Base-by-base conservation (phyloP, 1,139 yeast species). In the Yarrowia galli region DNA sequence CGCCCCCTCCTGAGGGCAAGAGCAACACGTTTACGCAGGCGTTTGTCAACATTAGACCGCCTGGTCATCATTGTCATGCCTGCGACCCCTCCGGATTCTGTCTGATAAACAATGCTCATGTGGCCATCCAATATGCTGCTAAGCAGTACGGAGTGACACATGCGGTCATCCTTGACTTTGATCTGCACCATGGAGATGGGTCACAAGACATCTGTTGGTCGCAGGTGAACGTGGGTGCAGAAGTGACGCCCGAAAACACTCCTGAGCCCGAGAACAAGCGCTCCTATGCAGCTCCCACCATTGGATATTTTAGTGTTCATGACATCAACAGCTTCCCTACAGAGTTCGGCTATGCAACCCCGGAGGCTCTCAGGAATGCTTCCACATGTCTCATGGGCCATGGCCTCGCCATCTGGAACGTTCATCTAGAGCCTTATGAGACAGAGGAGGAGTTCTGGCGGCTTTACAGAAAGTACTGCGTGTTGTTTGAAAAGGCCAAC, bases 141-240 rank as follows among this genome's bases (percentile, higher is more conserved):
- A 85, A 82, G 67, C 78, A 80, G 16, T 85, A 89, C 73, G 87
- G 83, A 2, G 87, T 91, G 2, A 88, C 95, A 0, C 97, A 91
- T 77, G 92, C 92, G 20, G 95, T 89, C 0, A 89, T 91, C 35
- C 79, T 91, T 45, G 97, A 91, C 76, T 89, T 91, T 71, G 97
- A 91, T 77, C 81, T 91, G 66, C 97, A 91, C 75, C 97, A 91
- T 74, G 97, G 97, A n/a, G 97, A 91, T 77, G 97, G 97, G 6
- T 85, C 91, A 7, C 97, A 91, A 74, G 97, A 91, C 76, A 89
- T 91, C 35, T 88, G 96, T 72, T 91, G 95, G 93, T 89, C 88
- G 73, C 81, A 90, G 71, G 90, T 91, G 0, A 91, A 38, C 13
- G 60, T 36, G 35, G 45, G 60, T 15, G 40, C 58, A 22, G 58